These are phyloP conservation scores for Globisporangium camurandrum DNA, from an alignment of 352 stramenopile species.

Conservation along the genomic window DNA sequence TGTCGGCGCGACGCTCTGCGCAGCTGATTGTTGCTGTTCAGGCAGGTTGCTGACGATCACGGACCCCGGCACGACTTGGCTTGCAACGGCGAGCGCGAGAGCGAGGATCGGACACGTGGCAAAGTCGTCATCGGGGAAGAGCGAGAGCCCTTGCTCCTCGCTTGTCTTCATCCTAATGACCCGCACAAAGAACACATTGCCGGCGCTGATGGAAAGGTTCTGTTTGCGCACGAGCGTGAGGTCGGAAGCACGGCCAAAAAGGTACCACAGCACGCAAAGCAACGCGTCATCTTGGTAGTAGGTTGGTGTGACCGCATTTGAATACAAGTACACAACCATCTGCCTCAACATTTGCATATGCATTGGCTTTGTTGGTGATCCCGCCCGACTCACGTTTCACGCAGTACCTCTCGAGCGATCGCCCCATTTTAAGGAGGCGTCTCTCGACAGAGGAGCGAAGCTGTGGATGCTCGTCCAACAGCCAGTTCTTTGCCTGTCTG, in stretches of 20 bases:
- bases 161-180: slow-evolving; percentile 1
- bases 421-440: not conserved
- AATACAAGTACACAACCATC: slow-evolving; percentile 3
- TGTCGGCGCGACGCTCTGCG: not conserved
- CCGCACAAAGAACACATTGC: not conserved
- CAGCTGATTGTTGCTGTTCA: not conserved
- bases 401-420: not conserved
- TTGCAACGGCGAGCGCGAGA: not conserved
- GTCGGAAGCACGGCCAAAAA: not conserved
- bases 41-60: not conserved
- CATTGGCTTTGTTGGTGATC: not conserved
- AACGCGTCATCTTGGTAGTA: not conserved
- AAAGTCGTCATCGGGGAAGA: not conserved
- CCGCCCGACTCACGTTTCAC: not conserved
- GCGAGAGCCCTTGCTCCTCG: not conserved
- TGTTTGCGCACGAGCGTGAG: slow-evolving; percentile 2
- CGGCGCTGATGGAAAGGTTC: not conserved
- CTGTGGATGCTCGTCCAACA: not conserved
- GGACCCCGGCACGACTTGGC: not conserved
- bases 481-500: not conserved
- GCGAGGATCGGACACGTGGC: not conserved
- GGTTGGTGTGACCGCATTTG: not conserved
- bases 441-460: not conserved
- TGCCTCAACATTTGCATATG: not conserved
- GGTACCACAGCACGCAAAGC: not conserved